phyloP scores from a whole-genome alignment of 768 basidiomycete genomes.

The Podaxis sp. region DNA sequence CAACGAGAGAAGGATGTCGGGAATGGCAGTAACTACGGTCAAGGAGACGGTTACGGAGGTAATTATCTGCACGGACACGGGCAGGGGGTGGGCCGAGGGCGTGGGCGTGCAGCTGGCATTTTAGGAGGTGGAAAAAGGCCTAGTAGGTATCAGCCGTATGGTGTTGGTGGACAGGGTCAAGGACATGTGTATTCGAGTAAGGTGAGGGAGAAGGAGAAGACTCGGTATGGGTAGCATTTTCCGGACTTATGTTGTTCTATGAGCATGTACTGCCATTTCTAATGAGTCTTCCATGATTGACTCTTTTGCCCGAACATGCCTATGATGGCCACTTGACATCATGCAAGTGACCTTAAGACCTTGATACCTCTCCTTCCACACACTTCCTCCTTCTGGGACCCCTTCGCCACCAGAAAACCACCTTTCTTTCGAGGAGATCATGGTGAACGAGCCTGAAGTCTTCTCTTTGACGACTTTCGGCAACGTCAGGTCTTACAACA shows the following conservation, averaged over 20 bases:
- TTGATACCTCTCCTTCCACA: too few relatives aligned
- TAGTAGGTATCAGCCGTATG: slow-evolving; percentile 11
- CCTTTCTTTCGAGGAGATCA: too few relatives aligned
- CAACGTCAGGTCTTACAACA: too few relatives aligned
- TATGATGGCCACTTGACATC: too few relatives aligned
- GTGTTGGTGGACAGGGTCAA: neutral
- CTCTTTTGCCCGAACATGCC: neutral
- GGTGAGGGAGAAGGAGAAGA: neutral
- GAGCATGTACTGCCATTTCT: neutral
- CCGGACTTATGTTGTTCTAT: neutral
- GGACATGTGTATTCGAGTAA: neutral
- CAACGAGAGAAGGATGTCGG: neutral
- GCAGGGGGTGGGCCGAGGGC: neutral
- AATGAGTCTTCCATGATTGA: neutral
- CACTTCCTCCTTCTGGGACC: too few relatives aligned
- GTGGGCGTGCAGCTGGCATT: neutral
- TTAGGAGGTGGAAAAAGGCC: slow-evolving; percentile 7
- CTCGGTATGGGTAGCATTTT: neutral
- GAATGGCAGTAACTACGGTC: neutral
- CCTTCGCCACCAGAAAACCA: too few relatives aligned
- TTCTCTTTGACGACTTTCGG: too few relatives aligned
- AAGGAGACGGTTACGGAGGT: neutral
- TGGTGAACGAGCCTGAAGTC: too few relatives aligned
- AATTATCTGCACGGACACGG: neutral
- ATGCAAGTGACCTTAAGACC: too few relatives aligned